Evolutionary conservation across 2,329 filamentous ascomycete genomes (phyloP).

Genomic region (Penicillium psychrosexuale): DNA sequence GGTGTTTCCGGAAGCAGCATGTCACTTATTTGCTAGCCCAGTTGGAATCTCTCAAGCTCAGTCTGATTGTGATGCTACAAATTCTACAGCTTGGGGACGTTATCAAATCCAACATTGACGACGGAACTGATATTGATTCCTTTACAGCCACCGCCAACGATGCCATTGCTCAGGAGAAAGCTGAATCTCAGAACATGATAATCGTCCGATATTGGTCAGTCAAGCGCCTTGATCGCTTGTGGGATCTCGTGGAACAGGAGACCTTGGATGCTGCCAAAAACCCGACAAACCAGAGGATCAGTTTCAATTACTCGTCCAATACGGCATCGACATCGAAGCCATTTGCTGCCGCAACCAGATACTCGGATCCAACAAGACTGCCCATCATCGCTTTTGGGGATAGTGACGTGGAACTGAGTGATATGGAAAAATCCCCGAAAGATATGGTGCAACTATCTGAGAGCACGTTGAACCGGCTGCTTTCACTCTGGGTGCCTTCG

Average conservation of each 20-base stretch:
- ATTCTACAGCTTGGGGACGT: conserved; percentile 39
- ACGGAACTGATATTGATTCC: neutral
- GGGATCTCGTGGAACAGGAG: conserved; percentile 37
- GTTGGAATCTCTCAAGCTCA: conserved; percentile 42
- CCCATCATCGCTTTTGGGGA: conserved; percentile 34
- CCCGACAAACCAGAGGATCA: conserved; percentile 19
- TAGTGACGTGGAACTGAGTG: conserved; percentile 31
- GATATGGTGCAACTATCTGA: conserved; percentile 41
- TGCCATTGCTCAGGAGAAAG: conserved; percentile 39
- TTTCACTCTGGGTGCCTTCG: conserved; percentile 24
- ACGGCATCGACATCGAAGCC: conserved; percentile 12
- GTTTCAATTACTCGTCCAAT: conserved; percentile 15
- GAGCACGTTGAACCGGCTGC: conserved; percentile 32
- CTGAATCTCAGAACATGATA: conserved; percentile 44
- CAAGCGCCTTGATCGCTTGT: conserved; percentile 38
- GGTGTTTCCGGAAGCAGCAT: conserved; percentile 43
- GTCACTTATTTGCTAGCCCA: conserved; percentile 43
- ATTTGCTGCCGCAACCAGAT: conserved; percentile 14
- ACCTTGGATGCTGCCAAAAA: conserved; percentile 26
- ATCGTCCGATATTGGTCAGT: conserved; percentile 44
- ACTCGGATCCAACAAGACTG: conserved; percentile 24
- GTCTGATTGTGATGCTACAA: conserved; percentile 39
- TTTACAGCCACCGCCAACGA: conserved; percentile 25
- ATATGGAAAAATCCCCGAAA: conserved; percentile 35
- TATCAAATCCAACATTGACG: conserved; percentile 29